Base-by-base conservation (phyloP, 805 yeast genomes). In the Ogataea saltuana region DNA sequence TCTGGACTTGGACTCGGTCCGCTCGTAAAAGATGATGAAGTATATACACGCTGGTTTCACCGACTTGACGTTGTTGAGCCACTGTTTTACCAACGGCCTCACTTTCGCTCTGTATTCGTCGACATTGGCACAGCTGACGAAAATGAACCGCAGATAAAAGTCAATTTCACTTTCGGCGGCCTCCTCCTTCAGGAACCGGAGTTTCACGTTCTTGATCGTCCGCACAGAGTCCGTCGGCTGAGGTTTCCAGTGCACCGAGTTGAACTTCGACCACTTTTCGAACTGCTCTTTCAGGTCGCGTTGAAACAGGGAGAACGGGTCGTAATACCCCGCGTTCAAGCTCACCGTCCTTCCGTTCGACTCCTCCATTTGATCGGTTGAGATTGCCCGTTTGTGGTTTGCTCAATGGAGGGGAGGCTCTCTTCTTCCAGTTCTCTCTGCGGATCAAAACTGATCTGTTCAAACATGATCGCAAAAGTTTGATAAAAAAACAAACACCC, bases 51-150 rank as follows among this genome's bases (percentile, higher is more conserved):
- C 82, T 8, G 83, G 75, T 2, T 76, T 72, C 42, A 76, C 39
- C 58, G 66, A 44, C 45, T 68, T 53, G 50, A 69, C 53, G 33
- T 70, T 53, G 41, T 74, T 69, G 19, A 86, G 68, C 98, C 99
- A 93, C 51, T 85, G 93, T 36, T 73, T 75, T 17, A 90, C 78
- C 51, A 88, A 68, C 1, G 95, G 96, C 29, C 99, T 75, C 1
- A 85, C 88, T 55, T 83, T 86, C 0, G 84, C 63, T 46, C 95
- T 71, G 61, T 91, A 91, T 1, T 78, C 78, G 12, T 91, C 98
- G 15, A 84, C 61, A 33, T 76, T 78, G 4, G 78, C 80, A 46
- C 83, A 77, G 42, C 75, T 75, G 6, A 91, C 72, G 43, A 90
- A 76, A 69, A 91, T 81, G 16, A 89, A 57, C 50, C 83, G 74